phyloP scores from a whole-genome alignment of 768 basidiomycete genomes.

The Tricholoma bakamatsutake region DNA sequence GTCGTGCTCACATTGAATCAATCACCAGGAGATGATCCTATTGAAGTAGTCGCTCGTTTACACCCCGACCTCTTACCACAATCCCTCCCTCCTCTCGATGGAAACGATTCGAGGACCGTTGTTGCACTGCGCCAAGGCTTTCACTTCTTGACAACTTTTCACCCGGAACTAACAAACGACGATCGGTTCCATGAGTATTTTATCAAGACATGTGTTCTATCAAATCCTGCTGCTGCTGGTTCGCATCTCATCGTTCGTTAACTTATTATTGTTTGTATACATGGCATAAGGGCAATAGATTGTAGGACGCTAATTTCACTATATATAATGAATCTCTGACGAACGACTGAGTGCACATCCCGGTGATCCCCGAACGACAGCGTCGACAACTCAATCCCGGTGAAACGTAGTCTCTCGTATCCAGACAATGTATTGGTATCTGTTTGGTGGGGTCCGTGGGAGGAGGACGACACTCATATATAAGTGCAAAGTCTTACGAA shows the following conservation, averaged over 20 bases:
- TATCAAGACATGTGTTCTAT: conserved; percentile 63
- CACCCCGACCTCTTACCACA: conserved; percentile 24
- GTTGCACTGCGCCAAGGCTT: conserved; percentile 84
- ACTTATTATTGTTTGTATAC: neutral
- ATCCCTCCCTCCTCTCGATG: conserved; percentile 35
- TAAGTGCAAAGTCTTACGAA: too few species aligned
- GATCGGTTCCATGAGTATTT: conserved; percentile 91
- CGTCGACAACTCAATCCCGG: too few species aligned
- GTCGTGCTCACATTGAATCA: conserved; percentile 54
- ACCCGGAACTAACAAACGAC: conserved; percentile 89
- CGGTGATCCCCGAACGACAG: too few species aligned
- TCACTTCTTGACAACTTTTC: conserved; percentile 86
- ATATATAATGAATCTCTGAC: too few species aligned
- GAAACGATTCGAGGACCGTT: conserved; percentile 54
- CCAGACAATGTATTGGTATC: too few species aligned
- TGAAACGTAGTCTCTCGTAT: too few species aligned
- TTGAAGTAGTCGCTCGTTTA: conserved; percentile 56
- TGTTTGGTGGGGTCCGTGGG: too few species aligned
- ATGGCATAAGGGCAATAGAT: too few species aligned
- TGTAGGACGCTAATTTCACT: too few species aligned
- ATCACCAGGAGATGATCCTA: conserved; percentile 43
- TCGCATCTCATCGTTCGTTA: neutral
- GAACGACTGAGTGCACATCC: too few species aligned
- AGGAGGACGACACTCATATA: too few species aligned
- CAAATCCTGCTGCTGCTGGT: conserved; percentile 7